These are phyloP conservation scores for Gloeopeniophorella convolvens DNA, from an alignment of 768 basidiomycete genomes.

Conservation along the genomic window DNA sequence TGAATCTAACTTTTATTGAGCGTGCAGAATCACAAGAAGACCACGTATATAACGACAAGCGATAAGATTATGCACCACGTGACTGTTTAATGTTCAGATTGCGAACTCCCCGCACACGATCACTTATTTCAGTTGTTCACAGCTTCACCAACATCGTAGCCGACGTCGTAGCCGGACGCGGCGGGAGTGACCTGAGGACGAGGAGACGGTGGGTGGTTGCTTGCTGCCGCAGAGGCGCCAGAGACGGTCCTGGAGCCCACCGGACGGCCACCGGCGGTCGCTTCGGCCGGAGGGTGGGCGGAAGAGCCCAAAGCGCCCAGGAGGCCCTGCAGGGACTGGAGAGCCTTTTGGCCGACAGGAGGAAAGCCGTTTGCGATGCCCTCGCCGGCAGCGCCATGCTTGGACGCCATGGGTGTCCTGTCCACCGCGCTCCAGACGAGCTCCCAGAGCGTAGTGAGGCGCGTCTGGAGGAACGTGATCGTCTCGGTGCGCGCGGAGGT, in stretches of 20 bases:
- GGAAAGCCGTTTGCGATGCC: slow-evolving; percentile 18
- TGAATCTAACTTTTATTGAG: no score
- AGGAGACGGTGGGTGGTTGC: neutral
- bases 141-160: slow-evolving; percentile 6
- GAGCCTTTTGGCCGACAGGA: slow-evolving; percentile 9
- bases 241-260: neutral
- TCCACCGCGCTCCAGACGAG: slow-evolving; percentile 39
- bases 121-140: neutral
- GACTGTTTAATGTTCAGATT: no score
- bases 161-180: slow-evolving; percentile 3
- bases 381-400: slow-evolving; percentile 1
- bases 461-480: slow-evolving; percentile 49
- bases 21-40: no score
- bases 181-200: neutral
- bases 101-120: neutral
- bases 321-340: slow-evolving; percentile 5
- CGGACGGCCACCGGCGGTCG: neutral
- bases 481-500: slow-evolving; percentile 46
- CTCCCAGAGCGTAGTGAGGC: slow-evolving; percentile 43
- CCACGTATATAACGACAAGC: no score
- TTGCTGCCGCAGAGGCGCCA: neutral
- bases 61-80: no score
- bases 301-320: neutral
- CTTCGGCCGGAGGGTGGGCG: neutral
- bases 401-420: slow-evolving; percentile 27